A percentile compares a stretch with the other conserved stretches of the same genome.
Conservation (phyloP, 495 filamentous ascomycete genomes). For the Diplogelasinospora grovesii region DNA sequence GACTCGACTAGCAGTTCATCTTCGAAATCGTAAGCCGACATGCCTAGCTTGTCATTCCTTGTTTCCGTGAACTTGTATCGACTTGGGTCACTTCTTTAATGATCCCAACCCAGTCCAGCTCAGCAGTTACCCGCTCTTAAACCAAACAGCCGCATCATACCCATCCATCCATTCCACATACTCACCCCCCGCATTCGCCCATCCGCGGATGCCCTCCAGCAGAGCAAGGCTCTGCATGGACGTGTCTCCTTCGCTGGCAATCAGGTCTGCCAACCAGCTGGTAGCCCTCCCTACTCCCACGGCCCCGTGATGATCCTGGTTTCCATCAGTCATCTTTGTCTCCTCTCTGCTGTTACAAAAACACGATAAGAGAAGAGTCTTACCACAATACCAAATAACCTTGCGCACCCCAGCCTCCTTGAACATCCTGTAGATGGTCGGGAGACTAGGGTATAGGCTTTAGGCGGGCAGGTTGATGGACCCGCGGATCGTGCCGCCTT, state of each 20-base stretch:
- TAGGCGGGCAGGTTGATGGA: slow-evolving; percentile 70
- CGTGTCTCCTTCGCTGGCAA: slow-evolving; percentile 37
- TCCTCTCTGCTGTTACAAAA: no score
- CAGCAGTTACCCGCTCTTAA: no score
- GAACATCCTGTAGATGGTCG: slow-evolving; percentile 50
- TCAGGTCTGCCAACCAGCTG: slow-evolving; percentile 60
- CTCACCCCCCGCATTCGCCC: slow-evolving; percentile 51
- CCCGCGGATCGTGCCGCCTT: slow-evolving; percentile 63
- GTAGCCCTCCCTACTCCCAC: slow-evolving; percentile 56
- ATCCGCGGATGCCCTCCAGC: slow-evolving; percentile 57
- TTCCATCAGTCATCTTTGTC: neutral
- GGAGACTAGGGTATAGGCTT: slow-evolving; percentile 52
- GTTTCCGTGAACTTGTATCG: no score
- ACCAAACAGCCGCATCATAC: slow-evolving; percentile 49
- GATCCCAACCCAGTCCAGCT: no score
- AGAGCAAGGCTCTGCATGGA: slow-evolving; percentile 51
- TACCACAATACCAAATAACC: slow-evolving; percentile 67
- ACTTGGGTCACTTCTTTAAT: no score
- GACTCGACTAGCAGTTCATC: no score
- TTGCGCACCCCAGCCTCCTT: slow-evolving; percentile 39
- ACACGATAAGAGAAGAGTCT: no score
- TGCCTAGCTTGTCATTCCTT: no score
- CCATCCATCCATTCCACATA: slow-evolving; percentile 52
- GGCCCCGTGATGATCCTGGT: slow-evolving; percentile 56
- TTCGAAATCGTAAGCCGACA: no score